phyloP scores from a whole-genome alignment of 805 yeast species.

The Saccharomycopsis sp. region DNA sequence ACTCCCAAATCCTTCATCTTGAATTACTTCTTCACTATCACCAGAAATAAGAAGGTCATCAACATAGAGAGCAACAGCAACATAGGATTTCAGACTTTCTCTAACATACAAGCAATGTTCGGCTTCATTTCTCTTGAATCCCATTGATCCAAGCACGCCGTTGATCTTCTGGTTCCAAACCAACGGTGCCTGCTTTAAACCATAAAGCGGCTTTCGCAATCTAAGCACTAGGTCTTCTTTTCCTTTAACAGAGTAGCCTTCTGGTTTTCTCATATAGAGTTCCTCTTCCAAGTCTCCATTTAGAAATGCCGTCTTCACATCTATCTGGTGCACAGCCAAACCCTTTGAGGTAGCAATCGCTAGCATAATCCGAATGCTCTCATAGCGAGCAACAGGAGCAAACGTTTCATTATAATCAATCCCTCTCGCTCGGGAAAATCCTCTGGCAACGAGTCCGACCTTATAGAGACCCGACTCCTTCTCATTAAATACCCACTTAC shows the following conservation, averaged over 20 bases:
- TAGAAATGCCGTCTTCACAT: constrained; percentile 24
- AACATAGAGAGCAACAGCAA: constrained; percentile 19
- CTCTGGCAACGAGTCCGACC: constrained; percentile 27
- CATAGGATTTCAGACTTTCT: background rate
- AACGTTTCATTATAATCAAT: constrained; percentile 26
- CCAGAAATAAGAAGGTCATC: constrained; percentile 19
- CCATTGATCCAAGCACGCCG: constrained; percentile 4
- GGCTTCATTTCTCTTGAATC: constrained; percentile 1
- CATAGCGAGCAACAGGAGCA: constrained; percentile 27
- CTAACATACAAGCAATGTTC: constrained; percentile 13
- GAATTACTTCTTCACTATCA: constrained; percentile 9
- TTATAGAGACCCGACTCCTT: constrained; percentile 21
- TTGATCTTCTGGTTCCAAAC: constrained; percentile 7
- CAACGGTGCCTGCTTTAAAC: constrained; percentile 9
- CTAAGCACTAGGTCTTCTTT: constrained; percentile 9
- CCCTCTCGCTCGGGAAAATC: constrained; percentile 24
- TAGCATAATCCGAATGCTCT: constrained; percentile 18
- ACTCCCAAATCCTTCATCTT: constrained; percentile 20
- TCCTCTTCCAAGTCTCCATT: constrained; percentile 17
- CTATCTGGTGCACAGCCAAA: constrained; percentile 23
- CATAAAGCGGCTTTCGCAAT: constrained; percentile 16
- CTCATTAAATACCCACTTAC: constrained; percentile 23
- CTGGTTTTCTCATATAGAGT: constrained; percentile 8
- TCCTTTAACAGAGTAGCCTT: constrained; percentile 3
- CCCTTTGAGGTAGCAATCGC: constrained; percentile 7